phyloP scores from a whole-genome alignment of 768 basidiomycete species.

The Gymnopilus junonius region DNA sequence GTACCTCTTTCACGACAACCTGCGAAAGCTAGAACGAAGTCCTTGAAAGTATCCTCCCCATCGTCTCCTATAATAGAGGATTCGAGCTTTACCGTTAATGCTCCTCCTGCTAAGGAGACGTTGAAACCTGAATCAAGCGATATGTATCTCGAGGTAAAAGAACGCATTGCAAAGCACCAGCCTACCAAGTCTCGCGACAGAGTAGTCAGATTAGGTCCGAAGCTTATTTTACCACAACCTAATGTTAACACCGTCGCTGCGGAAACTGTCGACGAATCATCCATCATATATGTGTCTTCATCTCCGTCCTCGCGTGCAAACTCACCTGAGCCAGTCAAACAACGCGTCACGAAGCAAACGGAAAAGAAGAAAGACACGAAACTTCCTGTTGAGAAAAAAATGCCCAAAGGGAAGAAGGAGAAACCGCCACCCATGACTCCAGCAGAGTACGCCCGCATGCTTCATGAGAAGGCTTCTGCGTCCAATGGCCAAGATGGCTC shows the following conservation, averaged over 20 bases:
- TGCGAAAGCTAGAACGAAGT: conserved; percentile 5
- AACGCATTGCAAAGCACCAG: conserved; percentile 38
- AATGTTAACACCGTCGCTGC: conserved; percentile 11
- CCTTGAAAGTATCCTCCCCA: conserved; percentile 2
- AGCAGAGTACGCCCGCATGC: conserved; percentile 55
- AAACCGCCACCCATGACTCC: conserved; percentile 50
- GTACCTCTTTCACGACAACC: not conserved
- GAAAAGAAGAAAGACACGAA: conserved; percentile 12
- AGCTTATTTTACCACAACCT: conserved; percentile 13
- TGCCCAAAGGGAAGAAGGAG: conserved; percentile 38
- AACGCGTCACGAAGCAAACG: conserved; percentile 12
- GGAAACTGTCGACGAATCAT: conserved; percentile 28
- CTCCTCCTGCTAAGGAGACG: conserved; percentile 11
- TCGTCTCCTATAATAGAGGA: conserved; percentile 41
- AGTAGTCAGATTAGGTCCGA: conserved; percentile 28
- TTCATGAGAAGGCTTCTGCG: conserved; percentile 37
- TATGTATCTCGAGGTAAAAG: conserved; percentile 36
- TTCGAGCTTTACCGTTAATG: conserved; percentile 18
- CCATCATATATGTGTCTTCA: conserved; percentile 34
- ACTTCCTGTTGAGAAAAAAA: conserved; percentile 20
- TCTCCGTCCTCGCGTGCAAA: conserved; percentile 36
- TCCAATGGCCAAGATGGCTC: conserved; percentile 8
- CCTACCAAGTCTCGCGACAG: conserved; percentile 33
- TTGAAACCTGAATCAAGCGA: conserved; percentile 30
- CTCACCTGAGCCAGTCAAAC: conserved; percentile 26